Base-by-base conservation (phyloP, 352 stramenopile genomes). In the Pythium insidiosum region DNA sequence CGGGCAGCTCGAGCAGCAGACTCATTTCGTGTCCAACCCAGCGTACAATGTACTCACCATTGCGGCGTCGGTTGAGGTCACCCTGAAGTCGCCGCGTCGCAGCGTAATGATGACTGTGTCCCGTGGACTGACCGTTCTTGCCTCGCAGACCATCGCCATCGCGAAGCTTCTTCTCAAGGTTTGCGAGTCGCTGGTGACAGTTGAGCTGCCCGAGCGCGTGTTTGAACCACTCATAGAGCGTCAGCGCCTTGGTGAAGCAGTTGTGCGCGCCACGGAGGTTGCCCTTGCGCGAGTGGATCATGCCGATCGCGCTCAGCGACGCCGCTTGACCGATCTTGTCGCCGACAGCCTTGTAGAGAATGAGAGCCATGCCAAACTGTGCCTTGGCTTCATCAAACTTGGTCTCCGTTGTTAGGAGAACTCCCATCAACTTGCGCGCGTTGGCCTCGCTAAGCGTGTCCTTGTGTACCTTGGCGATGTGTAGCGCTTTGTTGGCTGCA, bases 21-120 rank as follows among this genome's bases (percentile, higher is more conserved):
- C 77, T 90, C 57, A 75, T 88, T 48, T 90, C 77, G 48, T 90
- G 74, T 18, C 77, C 77, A 12, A 90, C 77, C 77, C 77, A 90
- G 6, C 77, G 72, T 18, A 90, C 67, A 25, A 88, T 83, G 47
- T 88, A 85, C 53, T 90, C 77, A 31, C 73, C 70, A 29, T 85
- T 86, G 42, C 65, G 73, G 29, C 85, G 85, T n/a, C 74, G 71
- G 44, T 90, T 90, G 10, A 90, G 26, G 35, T 90, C 77, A n/a
- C 77, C 77, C 42, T 90, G 77, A 2, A 90, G 49, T 5, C 77
- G 66, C 12, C 77, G 62, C 29, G 73, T 85, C 15, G 77, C 77
- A 7, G 77, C 77, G 42, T 90, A 90, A 50, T 90, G 77, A 26
- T 90, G 77, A 29, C 74, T 90, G 49, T 88, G 66, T 25, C 74